These are phyloP conservation scores for Pythium dissimile DNA, from an alignment of 352 stramenopile species.

Conservation along the genomic window DNA sequence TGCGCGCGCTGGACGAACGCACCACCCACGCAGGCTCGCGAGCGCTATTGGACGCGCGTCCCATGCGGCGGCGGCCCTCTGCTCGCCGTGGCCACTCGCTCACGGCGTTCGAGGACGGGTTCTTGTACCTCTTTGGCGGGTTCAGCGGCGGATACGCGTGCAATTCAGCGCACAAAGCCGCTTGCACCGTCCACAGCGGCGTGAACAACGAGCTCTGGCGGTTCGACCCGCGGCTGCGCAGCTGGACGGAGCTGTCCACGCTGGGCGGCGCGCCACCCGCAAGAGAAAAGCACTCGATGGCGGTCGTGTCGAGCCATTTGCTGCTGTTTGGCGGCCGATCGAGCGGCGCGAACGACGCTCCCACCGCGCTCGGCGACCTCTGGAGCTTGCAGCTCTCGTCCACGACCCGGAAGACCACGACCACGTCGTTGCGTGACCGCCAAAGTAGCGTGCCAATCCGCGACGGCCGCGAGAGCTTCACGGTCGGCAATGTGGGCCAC, in stretches of 20 bases:
- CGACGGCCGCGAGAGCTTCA: constrained; percentile 51
- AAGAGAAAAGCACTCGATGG: constrained; percentile 61
- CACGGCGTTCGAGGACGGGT: constrained; percentile 36
- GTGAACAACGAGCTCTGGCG: constrained; percentile 75
- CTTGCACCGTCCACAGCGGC: constrained; percentile 30
- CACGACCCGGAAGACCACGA: constrained; percentile 26
- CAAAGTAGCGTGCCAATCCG: constrained; percentile 36
- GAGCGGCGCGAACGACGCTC: constrained; percentile 22
- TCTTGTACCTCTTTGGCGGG: constrained; percentile 65
- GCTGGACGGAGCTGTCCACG: constrained; percentile 42
- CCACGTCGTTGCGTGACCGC: constrained; percentile 30
- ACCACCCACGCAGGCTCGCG: constrained; percentile 31
- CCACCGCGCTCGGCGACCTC: constrained; percentile 44
- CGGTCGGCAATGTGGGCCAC: constrained; percentile 35
- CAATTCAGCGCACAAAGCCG: constrained; percentile 38
- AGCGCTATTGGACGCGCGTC: constrained; percentile 23
- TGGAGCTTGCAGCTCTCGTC: constrained; percentile 64
- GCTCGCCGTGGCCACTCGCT: constrained; percentile 59
- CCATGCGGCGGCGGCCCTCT: constrained; percentile 39
- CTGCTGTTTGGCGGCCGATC: constrained; percentile 58
- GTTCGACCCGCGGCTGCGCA: constrained; percentile 45
- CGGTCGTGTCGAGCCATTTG: constrained; percentile 37
- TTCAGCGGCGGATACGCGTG: constrained; percentile 55
- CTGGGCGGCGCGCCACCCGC: constrained; percentile 21
- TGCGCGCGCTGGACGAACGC: constrained; percentile 32